A percentile compares a stretch with the other conserved stretches of the same genome.
Conservation (phyloP, 1,139 yeast species). For the Suhomyces ambrosiae region DNA sequence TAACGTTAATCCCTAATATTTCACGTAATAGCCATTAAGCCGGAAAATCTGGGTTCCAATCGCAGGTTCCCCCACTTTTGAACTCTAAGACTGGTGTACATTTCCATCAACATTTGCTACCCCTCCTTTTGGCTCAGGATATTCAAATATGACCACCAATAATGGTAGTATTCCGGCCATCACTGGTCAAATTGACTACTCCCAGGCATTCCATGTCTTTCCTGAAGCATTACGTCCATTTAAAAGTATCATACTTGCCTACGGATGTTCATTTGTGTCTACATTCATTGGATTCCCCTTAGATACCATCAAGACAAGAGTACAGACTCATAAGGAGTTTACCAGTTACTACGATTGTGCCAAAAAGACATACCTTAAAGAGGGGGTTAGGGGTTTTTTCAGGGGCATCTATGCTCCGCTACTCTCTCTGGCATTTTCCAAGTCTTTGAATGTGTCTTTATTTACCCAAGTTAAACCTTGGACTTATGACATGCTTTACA, state of each 20-base stretch:
- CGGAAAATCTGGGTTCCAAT: too few species aligned
- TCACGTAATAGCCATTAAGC: too few species aligned
- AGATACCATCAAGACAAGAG: constrained; percentile 81
- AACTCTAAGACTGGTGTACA: too few species aligned
- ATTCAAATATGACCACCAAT: constrained; percentile 7
- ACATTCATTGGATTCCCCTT: constrained; percentile 81
- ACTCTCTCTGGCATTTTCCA: constrained; percentile 63
- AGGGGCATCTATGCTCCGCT: constrained; percentile 78
- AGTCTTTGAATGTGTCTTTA: constrained; percentile 67
- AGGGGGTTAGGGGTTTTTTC: constrained; percentile 73
- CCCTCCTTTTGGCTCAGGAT: too few species aligned
- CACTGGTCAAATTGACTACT: constrained; percentile 42
- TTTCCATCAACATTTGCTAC: too few species aligned
- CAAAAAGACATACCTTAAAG: constrained; percentile 54
- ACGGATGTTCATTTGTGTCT: constrained; percentile 64
- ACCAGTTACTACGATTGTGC: constrained; percentile 62
- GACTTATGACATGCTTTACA: constrained; percentile 36
- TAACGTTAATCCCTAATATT: too few species aligned
- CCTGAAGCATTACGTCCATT: constrained; percentile 58
- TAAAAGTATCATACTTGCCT: constrained; percentile 61
- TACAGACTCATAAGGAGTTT: constrained; percentile 73
- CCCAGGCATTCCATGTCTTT: constrained; percentile 45
- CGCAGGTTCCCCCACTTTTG: too few species aligned
- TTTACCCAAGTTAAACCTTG: constrained; percentile 61
- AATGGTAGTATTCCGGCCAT: constrained; percentile 44